Evolutionary conservation across 108 stramenopile species (phyloP).

Genomic region (Conticribra weissflogii): DNA sequence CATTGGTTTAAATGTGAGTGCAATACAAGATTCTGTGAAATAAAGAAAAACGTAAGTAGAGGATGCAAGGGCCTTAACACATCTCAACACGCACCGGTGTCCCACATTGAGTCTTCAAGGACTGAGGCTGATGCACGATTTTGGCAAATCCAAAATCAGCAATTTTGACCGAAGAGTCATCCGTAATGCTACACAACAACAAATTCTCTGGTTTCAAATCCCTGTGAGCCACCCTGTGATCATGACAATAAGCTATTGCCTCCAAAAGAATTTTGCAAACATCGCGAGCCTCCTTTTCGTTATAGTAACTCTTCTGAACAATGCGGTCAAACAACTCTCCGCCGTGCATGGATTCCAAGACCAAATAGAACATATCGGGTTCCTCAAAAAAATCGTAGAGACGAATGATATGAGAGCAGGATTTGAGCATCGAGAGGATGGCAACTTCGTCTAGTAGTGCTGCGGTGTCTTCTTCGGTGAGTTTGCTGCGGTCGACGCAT

Average conservation of each 20-base stretch:
- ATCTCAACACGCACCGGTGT: conserved; percentile 65
- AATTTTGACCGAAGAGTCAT: conserved; percentile 93
- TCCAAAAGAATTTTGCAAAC: conserved; percentile 78
- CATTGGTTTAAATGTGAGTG: background rate
- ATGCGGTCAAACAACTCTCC: conserved; percentile 98
- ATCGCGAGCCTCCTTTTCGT: conserved; percentile 91
- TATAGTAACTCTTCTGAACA: conserved; percentile 90
- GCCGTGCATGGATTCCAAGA: conserved; percentile 91
- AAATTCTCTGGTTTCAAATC: conserved; percentile 97
- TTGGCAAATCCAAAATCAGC: conserved; percentile 99
- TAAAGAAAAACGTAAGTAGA: too few species aligned
- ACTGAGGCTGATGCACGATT: conserved; percentile 63
- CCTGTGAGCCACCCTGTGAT: conserved; percentile 83
- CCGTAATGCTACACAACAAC: conserved; percentile 71
- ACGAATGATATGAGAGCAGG: conserved; percentile 83
- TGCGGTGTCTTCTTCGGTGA: conserved; percentile 78
- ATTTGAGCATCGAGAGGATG: conserved; percentile 75
- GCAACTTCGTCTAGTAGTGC: conserved; percentile 85
- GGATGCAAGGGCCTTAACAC: too few species aligned
- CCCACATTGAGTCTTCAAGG: conserved; percentile 89
- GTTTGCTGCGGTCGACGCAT: conserved; percentile 72
- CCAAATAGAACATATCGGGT: conserved; percentile 77
- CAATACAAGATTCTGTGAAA: too few species aligned
- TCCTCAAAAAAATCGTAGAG: conserved; percentile 91
- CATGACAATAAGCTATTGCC: conserved; percentile 86